Conservation (phyloP, 2,329 filamentous ascomycete species). For the Dryadomyces sulphureus region DNA sequence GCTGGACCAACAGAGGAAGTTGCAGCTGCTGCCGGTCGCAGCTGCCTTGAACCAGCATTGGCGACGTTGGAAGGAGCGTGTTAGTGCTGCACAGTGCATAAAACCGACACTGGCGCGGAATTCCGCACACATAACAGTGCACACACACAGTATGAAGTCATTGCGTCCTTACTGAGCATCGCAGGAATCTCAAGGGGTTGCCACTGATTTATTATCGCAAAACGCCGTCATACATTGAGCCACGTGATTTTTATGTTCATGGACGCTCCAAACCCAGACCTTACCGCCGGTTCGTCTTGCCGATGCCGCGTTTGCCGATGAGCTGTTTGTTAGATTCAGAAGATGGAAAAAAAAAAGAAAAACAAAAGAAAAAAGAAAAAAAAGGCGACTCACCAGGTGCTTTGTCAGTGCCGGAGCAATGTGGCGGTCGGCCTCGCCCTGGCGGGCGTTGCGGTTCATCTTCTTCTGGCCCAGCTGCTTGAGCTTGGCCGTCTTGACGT, state of each 20-base stretch:
- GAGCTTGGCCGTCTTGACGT: slow-evolving; percentile 56
- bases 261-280: neutral
- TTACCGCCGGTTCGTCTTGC: slow-evolving; percentile 67
- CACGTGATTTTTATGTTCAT: neutral
- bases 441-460: slow-evolving; percentile 96
- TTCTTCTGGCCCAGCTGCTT: slow-evolving; percentile 88
- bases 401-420: slow-evolving; percentile 67
- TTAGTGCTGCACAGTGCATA: neutral
- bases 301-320: slow-evolving; percentile 83
- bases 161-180: neutral
- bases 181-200: neutral
- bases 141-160: neutral
- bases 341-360: neutral
- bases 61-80: no score
- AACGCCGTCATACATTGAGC: slow-evolving; percentile 2
- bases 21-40: no score
- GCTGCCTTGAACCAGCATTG: no score
- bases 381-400: slow-evolving; percentile 78
- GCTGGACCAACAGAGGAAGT: no score
- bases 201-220: neutral
- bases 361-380: slow-evolving; percentile 5
- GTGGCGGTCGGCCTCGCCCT: slow-evolving; percentile 94
- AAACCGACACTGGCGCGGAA: no score
- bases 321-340: slow-evolving; percentile 42
- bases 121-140: no score